Evolutionary conservation across 331 rosid species (phyloP), one percentile per base, ranked within the genome.

Genomic region (Saraca asoca): DNA sequence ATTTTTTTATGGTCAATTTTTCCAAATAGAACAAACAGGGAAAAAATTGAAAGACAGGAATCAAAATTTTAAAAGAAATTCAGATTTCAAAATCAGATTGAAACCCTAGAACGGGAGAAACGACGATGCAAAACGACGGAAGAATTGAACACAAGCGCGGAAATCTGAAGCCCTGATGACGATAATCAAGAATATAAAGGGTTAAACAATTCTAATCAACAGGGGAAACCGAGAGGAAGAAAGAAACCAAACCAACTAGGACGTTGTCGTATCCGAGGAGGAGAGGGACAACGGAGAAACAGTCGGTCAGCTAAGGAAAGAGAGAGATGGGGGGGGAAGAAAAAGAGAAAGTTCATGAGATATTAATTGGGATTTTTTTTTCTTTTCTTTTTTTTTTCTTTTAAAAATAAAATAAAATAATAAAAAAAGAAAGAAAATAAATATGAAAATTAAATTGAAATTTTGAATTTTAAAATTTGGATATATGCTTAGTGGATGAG

Each of bases 161-260:
- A 6, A 78, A 54, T n/a, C 44, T 0, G 49, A 68, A 73, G 66
- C 66, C 82, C 73, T 73, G 44, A 72, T 63, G 69, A 76, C 31
- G 39, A 12, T 15, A 4, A n/a, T 8, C 0, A n/a, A 2, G 16
- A 9, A 2, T 34, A 44, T 2, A 35, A 19, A 6, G 48, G 7
- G 13, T 2, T 0, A 46, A 11, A 48, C 0, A 10, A 33, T 14
- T 12, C 2, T 43, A 12, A 5, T 10, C 49, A 12, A 11, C 4
- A 10, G 48, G 15, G 44, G 43, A 56, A 62, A 44, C 43, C 6
- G 5, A 14, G 9, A 5, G 2, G 7, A 14, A 13, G 0, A 12
- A 12, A 15, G 16, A 44, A 44, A 44, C 16, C 14, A 44, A 44
- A 5, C 15, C 9, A 33, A n/a, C 8, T 0, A 13, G 19, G 2